A percentile compares a stretch with the other conserved stretches of the same genome.
These are phyloP conservation scores for Sarocladium strictum DNA, from an alignment of 2,329 filamentous ascomycete genomes.

Conservation along the genomic window DNA sequence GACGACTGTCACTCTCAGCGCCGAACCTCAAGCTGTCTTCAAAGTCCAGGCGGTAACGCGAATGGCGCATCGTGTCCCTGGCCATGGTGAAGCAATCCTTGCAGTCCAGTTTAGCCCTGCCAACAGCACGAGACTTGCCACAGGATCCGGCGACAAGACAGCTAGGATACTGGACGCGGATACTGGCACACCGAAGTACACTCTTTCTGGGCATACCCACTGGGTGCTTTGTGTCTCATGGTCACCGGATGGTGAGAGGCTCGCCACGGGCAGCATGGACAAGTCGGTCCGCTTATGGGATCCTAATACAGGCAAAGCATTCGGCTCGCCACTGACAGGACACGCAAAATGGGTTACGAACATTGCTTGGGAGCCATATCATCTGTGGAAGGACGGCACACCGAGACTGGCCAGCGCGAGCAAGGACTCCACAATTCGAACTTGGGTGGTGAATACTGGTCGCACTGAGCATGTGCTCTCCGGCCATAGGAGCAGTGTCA, in stretches of 20 bases:
- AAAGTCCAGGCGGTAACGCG: constrained; percentile 86
- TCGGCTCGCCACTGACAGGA: constrained; percentile 67
- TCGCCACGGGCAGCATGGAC: constrained; percentile 91
- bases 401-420: constrained; percentile 79
- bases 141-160: constrained; percentile 85
- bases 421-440: constrained; percentile 80
- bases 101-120: constrained; percentile 79
- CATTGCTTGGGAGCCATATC: constrained; percentile 90
- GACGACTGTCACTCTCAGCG: constrained; percentile 48
- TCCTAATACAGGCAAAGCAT: constrained; percentile 67
- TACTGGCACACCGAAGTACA: constrained; percentile 82
- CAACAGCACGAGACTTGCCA: constrained; percentile 71
- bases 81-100: constrained; percentile 88
- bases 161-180: constrained; percentile 93
- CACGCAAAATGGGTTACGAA: constrained; percentile 87
- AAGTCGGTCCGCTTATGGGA: constrained; percentile 89
- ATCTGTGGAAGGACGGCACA: constrained; percentile 68
- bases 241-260: constrained; percentile 73
- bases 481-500: constrained; percentile 84
- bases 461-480: constrained; percentile 76
- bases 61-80: constrained; percentile 81
- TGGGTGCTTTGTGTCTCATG: constrained; percentile 88
- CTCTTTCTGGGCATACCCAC: constrained; percentile 77
- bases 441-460: constrained; percentile 79
- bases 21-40: constrained; percentile 85